Conservation (phyloP, 2,329 filamentous ascomycete genomes). For the Epichloe baconii region DNA sequence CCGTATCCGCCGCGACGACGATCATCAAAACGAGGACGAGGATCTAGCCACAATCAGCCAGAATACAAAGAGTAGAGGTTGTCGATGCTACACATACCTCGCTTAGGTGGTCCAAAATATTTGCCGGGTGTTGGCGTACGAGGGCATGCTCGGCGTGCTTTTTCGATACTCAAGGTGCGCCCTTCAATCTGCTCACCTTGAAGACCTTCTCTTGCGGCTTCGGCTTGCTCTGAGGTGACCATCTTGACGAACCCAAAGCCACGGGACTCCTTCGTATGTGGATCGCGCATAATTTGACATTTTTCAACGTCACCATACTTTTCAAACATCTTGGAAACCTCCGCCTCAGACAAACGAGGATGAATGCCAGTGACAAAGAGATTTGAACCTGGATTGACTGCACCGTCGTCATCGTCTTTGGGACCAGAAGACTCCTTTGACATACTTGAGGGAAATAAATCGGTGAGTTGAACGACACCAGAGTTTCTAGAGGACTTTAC, state of each 20-base stretch:
- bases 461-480: neutral
- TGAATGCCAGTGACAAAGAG: conserved; percentile 98
- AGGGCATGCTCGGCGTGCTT: conserved; percentile 87
- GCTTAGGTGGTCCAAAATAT: conserved; percentile 97
- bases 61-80: neutral
- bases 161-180: conserved; percentile 94
- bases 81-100: conserved; percentile 48
- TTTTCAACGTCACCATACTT: conserved; percentile 99
- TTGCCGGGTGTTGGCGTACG: conserved; percentile 96
- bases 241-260: conserved; percentile 99
- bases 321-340: conserved; percentile 90
- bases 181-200: conserved; percentile 94
- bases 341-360: conserved; percentile 75
- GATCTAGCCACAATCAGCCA: conserved; percentile 16
- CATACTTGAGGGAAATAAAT: conserved; percentile 18
- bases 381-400: conserved; percentile 89
- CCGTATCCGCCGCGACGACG: conserved; percentile 50
- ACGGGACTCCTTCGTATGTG: conserved; percentile 95
- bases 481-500: neutral
- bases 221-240: conserved; percentile 86
- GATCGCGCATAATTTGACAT: conserved; percentile 99
- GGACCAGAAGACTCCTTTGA: conserved; percentile 40
- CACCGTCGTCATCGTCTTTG: conserved; percentile 58
- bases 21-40: conserved; percentile 40
- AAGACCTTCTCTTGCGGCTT: conserved; percentile 90